A percentile compares a stretch with the other conserved stretches of the same genome.
phyloP scores from a whole-genome alignment of 768 basidiomycete species.

The Boletus rubropictus region DNA sequence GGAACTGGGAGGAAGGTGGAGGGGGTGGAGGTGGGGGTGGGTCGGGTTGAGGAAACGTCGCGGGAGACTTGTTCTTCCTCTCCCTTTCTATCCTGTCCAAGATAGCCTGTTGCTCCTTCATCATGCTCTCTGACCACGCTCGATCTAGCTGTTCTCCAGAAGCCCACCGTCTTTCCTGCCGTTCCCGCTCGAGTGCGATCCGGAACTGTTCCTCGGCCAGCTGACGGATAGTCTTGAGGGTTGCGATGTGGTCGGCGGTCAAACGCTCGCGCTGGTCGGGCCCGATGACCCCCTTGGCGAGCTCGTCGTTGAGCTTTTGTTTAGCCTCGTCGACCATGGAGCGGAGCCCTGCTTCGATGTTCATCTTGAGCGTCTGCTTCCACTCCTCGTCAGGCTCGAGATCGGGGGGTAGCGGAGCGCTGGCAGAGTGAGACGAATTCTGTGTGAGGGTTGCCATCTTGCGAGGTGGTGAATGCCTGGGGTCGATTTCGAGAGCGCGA shows the following conservation, averaged over 20 bases:
- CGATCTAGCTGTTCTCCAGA: conserved; percentile 33
- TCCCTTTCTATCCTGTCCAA: conserved; percentile 26
- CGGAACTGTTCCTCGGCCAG: conserved; percentile 45
- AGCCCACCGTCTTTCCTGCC: conserved; percentile 45
- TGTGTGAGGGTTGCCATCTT: conserved; percentile 23
- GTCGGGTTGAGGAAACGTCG: conserved; percentile 10
- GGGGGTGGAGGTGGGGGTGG: not conserved
- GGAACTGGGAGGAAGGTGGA: no score
- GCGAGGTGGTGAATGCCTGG: conserved; percentile 3
- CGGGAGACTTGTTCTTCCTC: conserved; percentile 18
- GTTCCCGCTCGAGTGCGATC: conserved; percentile 41
- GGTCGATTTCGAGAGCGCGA: not conserved
- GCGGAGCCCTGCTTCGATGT: conserved; percentile 45
- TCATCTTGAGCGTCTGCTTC: conserved; percentile 42
- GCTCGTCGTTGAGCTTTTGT: conserved; percentile 47
- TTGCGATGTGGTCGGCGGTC: conserved; percentile 33
- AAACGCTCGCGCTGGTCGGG: conserved; percentile 31
- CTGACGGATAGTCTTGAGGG: conserved; percentile 41
- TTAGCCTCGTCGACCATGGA: conserved; percentile 56
- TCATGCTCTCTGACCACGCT: conserved; percentile 31
- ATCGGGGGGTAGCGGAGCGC: conserved; percentile 16
- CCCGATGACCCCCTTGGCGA: conserved; percentile 30
- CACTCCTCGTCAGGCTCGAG: conserved; percentile 52
- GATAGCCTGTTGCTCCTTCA: conserved; percentile 40
- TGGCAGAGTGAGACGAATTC: conserved; percentile 8